Base-by-base conservation (phyloP, 768 basidiomycete genomes). In the Russula olivacea region DNA sequence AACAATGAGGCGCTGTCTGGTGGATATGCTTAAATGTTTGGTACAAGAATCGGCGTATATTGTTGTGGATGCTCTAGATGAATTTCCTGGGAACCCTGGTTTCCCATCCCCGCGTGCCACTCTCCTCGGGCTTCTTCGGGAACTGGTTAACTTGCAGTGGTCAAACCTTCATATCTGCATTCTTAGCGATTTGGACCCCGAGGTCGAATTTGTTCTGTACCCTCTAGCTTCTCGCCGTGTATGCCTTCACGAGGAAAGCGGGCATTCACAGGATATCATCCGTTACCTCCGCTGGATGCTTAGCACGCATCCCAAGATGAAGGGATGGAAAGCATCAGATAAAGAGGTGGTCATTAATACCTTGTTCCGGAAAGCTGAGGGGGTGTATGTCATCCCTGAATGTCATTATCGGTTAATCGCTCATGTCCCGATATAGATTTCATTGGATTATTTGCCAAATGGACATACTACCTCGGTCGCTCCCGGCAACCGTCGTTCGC, bases 241-340 rank as follows among this genome's bases (percentile, higher is more conserved):
- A 17, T 61, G 61, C 51, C 38, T 61, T 23, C 54, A 61, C 10
- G 48, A 61, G 25, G 61, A 61, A 43, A 61, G 55, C 32, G 61
- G 61, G 1, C 61, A 61, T 25, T 50, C 49, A 14, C 54, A 61
- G 55, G 61, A 48, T 25, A 61, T 61, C n/a, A 61, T 55, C 10
- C 38, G 43, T 25, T 61, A 61, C n/a, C 47, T 61, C 54, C 54
- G 48, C 7, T 41, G 48, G 9, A 56, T 61, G 61, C 54, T 61
- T 30, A 49, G 30, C n/a, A 55, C 54, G 10, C 61, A 61, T 32
- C 61, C 25, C 7, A 61, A 12, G 38, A 61, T 61, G 61, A 55
- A 48, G 17, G 55, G 61, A 10, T 61, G 61, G 61, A 61, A 56
- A 10, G 61, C 53, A 14, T 28, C 36, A 1, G 55, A 55, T 25